These are phyloP conservation scores for Colletotrichum kahawae DNA, from an alignment of 2,329 filamentous ascomycete species.

Conservation along the genomic window DNA sequence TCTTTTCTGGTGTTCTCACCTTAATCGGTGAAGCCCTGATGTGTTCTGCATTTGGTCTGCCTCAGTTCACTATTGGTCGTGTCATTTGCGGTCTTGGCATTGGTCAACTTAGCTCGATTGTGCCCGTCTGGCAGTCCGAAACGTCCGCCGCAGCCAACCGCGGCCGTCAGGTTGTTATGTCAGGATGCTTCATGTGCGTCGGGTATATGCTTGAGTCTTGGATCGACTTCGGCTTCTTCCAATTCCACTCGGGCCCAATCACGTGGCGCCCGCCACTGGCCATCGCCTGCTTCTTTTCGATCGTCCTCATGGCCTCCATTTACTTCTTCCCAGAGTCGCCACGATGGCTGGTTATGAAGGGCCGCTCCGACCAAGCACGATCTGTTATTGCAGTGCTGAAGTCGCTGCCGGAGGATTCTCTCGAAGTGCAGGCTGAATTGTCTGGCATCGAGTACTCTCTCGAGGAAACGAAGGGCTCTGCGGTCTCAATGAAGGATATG, in stretches of 20 bases:
- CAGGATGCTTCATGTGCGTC: conserved; percentile 26
- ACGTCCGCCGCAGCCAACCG: conserved; percentile 43
- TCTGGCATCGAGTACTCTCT: conserved; percentile 52
- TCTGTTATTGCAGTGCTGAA: conserved; percentile 42
- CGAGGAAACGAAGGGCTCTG: conserved; percentile 41
- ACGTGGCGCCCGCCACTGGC: conserved; percentile 40
- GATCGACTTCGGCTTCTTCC: conserved; percentile 48
- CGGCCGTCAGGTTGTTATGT: conserved; percentile 42
- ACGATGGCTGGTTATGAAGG: conserved; percentile 40
- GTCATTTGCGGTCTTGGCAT: conserved; percentile 55
- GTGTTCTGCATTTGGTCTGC: conserved; percentile 47
- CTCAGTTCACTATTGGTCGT: conserved; percentile 56
- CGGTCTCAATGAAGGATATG: conserved; percentile 44
- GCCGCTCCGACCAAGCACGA: conserved; percentile 35
- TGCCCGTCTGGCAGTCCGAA: conserved; percentile 46
- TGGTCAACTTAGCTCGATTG: conserved; percentile 40
- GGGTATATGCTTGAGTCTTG: conserved; percentile 42
- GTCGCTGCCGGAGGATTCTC: conserved; percentile 39
- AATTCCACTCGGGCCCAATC: conserved; percentile 29
- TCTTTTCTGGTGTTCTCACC: conserved; percentile 52
- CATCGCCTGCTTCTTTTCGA: conserved; percentile 35
- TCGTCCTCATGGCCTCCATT: conserved; percentile 35
- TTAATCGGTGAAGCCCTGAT: conserved; percentile 54
- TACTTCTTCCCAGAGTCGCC: conserved; percentile 41
- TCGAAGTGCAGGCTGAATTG: conserved; percentile 45